Base-by-base conservation (phyloP, 768 basidiomycete species). In the Phanerochaete carnosa region DNA sequence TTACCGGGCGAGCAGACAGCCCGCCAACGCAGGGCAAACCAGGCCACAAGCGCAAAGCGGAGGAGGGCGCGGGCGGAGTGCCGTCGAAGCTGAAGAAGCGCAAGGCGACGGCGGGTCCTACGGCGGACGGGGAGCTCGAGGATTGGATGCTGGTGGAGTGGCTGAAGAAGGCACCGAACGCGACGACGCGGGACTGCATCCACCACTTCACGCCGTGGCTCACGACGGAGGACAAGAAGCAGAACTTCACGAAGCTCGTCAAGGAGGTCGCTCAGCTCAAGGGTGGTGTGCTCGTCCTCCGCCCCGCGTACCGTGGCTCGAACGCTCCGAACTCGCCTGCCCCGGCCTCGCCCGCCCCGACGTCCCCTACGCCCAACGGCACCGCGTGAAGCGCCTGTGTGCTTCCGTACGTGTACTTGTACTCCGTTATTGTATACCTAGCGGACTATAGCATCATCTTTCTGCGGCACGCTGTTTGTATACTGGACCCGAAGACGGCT, bases 101-200 rank as follows among this genome's bases (percentile, higher is more conserved):
- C 62, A 83, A 81, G 64, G 15, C 75, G 77, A 49, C 62, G 13
- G 46, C 56, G 53, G 64, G 46, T 56, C 65, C 60, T 60, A 68
- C 55, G 73, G 73, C 22, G 59, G 26, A 46, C 51, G 73, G 83
- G 57, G 86, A 88, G 69, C 73, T 92, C 62, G 85, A 87, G 63
- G 79, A 83, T 63, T 73, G 68, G 53, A 80, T 90, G 83, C 76
- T 94, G 58, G 77, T 93, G 60, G 86, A 89, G 52, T 93, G 91
- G 89, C 69, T 94, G 64, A 83, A 79, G 69, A 85, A 79, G 52
- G 85, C 83, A 37, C 78, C 83, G n/a, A 83, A 83, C 61, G 84
- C 89, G 55, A 86, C 84, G 58, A 93, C 91, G 33, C 79, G 86
- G 61, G 89, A 92, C 66, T 92, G 90, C 68, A 92, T 93, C 62